A percentile compares a stretch with the other conserved stretches of the same genome.
These are phyloP conservation scores for Glomus cerebriforme DNA, from an alignment of 192 early-diverging fungal genomes.

Conservation along the genomic window DNA sequence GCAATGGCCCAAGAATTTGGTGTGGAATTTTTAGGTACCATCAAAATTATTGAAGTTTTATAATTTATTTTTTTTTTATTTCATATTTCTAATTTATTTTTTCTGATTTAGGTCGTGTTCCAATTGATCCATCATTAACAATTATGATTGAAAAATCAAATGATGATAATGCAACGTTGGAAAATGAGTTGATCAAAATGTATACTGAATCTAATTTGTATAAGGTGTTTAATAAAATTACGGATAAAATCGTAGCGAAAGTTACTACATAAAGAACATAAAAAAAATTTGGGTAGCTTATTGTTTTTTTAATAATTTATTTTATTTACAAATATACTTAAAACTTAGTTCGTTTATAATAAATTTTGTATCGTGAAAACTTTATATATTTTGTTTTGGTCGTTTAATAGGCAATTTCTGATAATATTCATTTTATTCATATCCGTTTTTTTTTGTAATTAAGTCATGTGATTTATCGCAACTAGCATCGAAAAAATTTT, in stretches of 20 bases:
- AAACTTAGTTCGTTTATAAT: too few relatives aligned
- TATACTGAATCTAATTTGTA: conserved; percentile 56
- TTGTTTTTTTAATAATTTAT: too few relatives aligned
- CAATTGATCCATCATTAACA: conserved; percentile 85
- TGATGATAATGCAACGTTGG: conserved; percentile 35
- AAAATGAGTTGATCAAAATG: conserved; percentile 45
- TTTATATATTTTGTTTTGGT: too few relatives aligned
- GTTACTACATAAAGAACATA: conserved; percentile 12
- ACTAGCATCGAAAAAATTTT: too few relatives aligned
- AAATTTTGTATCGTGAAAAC: too few relatives aligned
- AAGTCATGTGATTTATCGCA: too few relatives aligned
- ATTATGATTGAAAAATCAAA: conserved; percentile 58
- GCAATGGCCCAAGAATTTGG: conserved; percentile 84
- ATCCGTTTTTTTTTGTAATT: too few relatives aligned
- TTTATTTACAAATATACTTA: too few relatives aligned
- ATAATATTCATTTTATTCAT: too few relatives aligned
- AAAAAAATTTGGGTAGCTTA: too few relatives aligned
- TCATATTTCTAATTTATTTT: not conserved
- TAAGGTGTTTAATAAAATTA: conserved; percentile 55
- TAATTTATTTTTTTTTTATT: not conserved
- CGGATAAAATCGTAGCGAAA: conserved; percentile 43
- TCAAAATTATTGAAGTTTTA: not conserved
- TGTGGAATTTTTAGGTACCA: conserved; percentile 75
- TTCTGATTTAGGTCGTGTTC: conserved; percentile 60
- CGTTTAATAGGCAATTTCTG: too few relatives aligned